Conservation (phyloP, 257 asterid genomes). For the Agastache rugosa region DNA sequence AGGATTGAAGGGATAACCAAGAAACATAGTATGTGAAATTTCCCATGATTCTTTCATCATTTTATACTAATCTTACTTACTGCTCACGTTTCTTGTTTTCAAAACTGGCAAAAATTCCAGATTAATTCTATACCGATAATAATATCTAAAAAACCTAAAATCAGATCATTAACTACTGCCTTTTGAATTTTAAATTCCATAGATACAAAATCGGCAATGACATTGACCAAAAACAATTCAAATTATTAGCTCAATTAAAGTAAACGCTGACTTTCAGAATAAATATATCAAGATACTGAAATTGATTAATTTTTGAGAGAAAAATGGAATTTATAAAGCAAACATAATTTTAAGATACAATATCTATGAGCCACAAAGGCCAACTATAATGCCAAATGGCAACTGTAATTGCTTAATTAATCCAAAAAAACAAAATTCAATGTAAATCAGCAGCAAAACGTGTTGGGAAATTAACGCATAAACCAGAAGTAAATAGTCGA, state of each 20-base stretch:
- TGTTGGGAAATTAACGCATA: neutral
- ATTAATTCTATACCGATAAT: no score
- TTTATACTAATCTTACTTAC: neutral
- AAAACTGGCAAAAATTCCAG: no score
- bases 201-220: neutral
- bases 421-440: neutral
- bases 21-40: conserved; percentile 2
- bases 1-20: neutral
- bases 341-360: no score
- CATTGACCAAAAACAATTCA: neutral
- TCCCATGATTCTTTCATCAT: neutral
- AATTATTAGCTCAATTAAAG: neutral
- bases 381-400: no score
- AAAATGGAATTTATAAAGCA: no score
- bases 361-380: no score
- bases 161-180: no score
- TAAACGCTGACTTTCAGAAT: conserved; percentile 18
- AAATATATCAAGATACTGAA: neutral
- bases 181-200: no score
- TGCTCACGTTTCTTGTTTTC: conserved; percentile 25
- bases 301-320: no score
- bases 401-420: neutral
- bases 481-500: neutral
- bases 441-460: neutral
- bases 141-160: no score